Evolutionary conservation across 495 filamentous ascomycete species (phyloP).

Genomic region (Talaromyces liani): DNA sequence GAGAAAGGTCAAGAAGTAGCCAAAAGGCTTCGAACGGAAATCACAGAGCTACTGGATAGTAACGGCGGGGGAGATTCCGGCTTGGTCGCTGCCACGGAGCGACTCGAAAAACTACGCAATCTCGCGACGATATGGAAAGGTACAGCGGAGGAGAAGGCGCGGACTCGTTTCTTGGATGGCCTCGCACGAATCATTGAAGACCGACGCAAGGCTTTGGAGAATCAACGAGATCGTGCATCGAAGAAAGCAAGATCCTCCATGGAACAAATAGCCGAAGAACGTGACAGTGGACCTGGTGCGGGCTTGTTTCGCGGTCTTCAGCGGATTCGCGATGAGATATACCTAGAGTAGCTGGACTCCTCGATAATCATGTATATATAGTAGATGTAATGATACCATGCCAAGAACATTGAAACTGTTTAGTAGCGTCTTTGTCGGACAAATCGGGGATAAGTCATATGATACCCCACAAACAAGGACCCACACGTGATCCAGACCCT

Average conservation of each 20-base stretch:
- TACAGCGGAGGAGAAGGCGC: slow-evolving; percentile 84
- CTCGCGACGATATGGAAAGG: slow-evolving; percentile 81
- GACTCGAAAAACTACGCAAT: slow-evolving; percentile 65
- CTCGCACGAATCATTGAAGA: slow-evolving; percentile 55
- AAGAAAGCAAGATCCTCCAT: slow-evolving; percentile 20
- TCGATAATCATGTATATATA: neutral
- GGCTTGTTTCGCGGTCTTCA: slow-evolving; percentile 76
- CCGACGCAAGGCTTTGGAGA: slow-evolving; percentile 47
- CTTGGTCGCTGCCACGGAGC: slow-evolving; percentile 59
- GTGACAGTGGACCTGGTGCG: slow-evolving; percentile 48
- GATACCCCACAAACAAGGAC: neutral
- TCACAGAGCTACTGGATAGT: slow-evolving; percentile 55
- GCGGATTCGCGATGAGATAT: slow-evolving; percentile 68
- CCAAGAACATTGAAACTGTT: neutral
- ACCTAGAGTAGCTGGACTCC: slow-evolving; percentile 34
- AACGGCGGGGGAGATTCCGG: slow-evolving; percentile 28
- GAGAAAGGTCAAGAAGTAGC: slow-evolving; percentile 71
- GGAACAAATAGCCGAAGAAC: slow-evolving; percentile 13
- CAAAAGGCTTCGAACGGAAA: slow-evolving; percentile 61
- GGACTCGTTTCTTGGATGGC: slow-evolving; percentile 72
- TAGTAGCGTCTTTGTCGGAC: neutral
- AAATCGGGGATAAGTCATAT: neutral
- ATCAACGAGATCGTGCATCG: slow-evolving; percentile 43
- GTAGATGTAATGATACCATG: slow-evolving; percentile 3
- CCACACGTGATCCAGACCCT: neutral